Percentiles rank a stretch among this genome's conserved stretches.
Conservation (phyloP, 1,284 basidiomycete genomes). For the Takashimella tepidaria region DNA sequence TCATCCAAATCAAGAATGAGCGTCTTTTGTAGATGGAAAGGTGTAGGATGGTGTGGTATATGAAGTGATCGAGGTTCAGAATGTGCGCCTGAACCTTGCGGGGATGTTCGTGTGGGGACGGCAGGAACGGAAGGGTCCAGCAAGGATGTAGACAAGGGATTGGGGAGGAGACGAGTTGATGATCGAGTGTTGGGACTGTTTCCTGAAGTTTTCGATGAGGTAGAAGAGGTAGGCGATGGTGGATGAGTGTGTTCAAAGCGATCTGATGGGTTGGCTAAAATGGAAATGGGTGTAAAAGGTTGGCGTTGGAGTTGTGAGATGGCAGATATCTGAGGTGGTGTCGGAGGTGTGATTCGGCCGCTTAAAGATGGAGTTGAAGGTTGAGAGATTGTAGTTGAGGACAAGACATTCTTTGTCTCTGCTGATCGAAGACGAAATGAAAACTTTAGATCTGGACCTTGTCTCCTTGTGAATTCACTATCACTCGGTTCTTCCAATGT, state of each 20-base stretch:
- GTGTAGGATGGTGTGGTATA: conserved; percentile 52
- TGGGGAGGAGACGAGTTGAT: conserved; percentile 30
- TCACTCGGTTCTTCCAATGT: conserved; percentile 16
- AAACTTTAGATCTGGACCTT: conserved; percentile 19
- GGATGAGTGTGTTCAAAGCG: background rate
- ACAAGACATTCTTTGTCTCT: conserved; percentile 14
- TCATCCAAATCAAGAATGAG: conserved; percentile 95
- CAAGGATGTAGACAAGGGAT: conserved; percentile 39
- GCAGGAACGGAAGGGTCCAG: conserved; percentile 45
- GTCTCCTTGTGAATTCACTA: conserved; percentile 19
- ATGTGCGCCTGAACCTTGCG: conserved; percentile 22
- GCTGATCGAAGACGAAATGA: conserved; percentile 36
- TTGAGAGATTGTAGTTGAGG: background rate
- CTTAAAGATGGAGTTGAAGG: background rate
- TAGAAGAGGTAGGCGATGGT: background rate
- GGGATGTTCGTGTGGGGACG: conserved; percentile 43
- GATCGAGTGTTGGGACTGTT: too few species aligned
- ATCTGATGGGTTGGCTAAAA: conserved; percentile 23
- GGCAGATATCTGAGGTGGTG: too few species aligned
- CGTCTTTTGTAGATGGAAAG: conserved; percentile 79
- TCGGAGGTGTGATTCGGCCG: background rate
- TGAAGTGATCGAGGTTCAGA: conserved; percentile 8
- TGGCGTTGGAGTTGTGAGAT: conserved; percentile 7
- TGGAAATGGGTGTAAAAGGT: conserved; percentile 15
- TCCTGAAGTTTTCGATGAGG: background rate